Base-by-base conservation (phyloP, 306 rosid genomes). In the Acacia melanoxylon region DNA sequence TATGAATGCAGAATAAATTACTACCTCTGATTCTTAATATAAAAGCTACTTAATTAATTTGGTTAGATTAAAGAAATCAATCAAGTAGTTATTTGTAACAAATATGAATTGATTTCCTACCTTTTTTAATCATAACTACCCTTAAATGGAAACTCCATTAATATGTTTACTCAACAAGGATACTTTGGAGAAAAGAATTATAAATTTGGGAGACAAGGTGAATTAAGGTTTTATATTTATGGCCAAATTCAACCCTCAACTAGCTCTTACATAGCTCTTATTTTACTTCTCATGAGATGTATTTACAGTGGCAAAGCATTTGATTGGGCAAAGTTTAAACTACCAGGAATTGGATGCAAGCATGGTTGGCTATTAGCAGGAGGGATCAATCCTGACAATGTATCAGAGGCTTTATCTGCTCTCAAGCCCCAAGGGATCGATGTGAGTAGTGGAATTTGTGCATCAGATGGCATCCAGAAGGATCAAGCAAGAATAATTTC, bases 351-450 rank as follows among this genome's bases (percentile, higher is more conserved):
- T 77, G 81, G 85, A 82, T 91, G 99, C 90, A 95, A 91, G 80
- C 48, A 90, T 13, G 99, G 98, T 24, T 91, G 97, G 97, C 97
- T 94, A 63, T 85, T 93, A 82, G 98, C 98, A 10, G 98, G 98
- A 46, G 98, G 97, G 66, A 86, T 92, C 83, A 87, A 80, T 78
- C 92, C 97, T 2, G 85, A 87, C 56, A 91, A 95, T 80, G 93
- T 88, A 24, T 72, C 73, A 49, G 91, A 86, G 84, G 94, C 97
- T 87, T 65, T 93, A 72, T 86, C 91, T 42, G 74, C 83, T 61
- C 97, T 93, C 62, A 88, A 85, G 46, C 97, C 98, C 13, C 89
- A 87, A 71, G 99, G 99, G 19, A 86, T 91, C 76, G 99, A 95
- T 88, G 94, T 93, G 70, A 93, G 93, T 48, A 95, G 97, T 86